Evolutionary conservation across 331 rosid species (phyloP), one percentile per base, ranked within the genome.

Genomic region (Phaseolus coccineus): DNA sequence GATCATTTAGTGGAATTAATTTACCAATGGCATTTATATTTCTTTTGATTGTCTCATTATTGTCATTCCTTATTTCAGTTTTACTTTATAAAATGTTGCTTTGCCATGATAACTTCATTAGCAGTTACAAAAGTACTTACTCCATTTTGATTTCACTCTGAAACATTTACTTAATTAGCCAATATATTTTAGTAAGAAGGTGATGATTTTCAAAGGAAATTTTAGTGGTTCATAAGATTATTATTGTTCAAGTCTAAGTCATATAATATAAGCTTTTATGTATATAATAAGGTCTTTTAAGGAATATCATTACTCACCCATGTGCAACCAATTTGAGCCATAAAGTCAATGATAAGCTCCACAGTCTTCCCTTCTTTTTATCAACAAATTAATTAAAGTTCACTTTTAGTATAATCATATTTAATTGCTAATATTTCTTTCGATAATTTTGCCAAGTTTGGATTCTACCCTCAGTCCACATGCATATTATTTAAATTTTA

Each of bases 291-390:
- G 64, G 79, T 67, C 73, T 81, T 19, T 87, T 74, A 71, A 79
- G 80, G 84, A 85, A 84, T 77, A 82, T 90, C 64, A 87, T 87
- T 80, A 85, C 87, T 70, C 79, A 55, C 50, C 91, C 93, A 90
- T 90, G 94, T 90, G 94, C 91, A 46, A 75, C 90, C 87, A 84
- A 80, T 82, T 80, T 82, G 78, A 77, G 84, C 82, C 82, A 86
- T 69, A 78, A 89, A 87, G 85, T 77, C 88, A 90, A 87, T 87
- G 87, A 90, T 86, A 90, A 83, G 91, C 77, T 86, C 88, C 91
- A 84, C 85, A 75, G 89, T 78, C 79, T 78, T 78, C 79, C 51
- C 81, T 47, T 82, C 84, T 77, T 80, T 89, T 76, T 24, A 77
- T 80, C 83, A 83, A 57, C 66, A 82, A 58, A 57, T 27, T 30